phyloP scores from a whole-genome alignment of 78 protist species.

The Ministeria vibrans region DNA sequence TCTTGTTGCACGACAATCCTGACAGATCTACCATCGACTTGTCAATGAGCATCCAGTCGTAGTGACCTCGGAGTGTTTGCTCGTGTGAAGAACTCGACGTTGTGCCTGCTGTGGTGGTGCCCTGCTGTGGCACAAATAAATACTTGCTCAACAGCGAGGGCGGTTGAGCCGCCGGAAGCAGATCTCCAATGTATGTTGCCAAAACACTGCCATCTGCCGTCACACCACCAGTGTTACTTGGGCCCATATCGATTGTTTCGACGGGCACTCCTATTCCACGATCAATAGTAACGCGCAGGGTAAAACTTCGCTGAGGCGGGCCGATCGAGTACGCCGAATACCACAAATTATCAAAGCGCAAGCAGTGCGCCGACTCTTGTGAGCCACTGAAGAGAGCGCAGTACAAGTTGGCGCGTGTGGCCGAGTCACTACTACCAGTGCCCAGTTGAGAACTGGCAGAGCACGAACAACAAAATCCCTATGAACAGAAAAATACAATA shows the following conservation, averaged over 20 bases:
- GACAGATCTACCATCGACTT: neutral
- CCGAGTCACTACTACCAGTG: neutral
- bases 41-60: neutral
- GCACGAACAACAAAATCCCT: conserved; percentile 3
- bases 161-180: neutral
- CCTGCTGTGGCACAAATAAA: neutral
- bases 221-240: neutral
- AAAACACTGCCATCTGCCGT: neutral
- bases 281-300: neutral
- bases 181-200: neutral
- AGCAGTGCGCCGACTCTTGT: neutral
- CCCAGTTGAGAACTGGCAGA: neutral
- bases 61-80: too few relatives aligned
- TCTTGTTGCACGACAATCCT: neutral
- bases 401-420: neutral
- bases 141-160: neutral
- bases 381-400: neutral
- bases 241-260: neutral
- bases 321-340: neutral
- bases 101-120: neutral
- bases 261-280: neutral
- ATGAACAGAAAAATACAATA: too few relatives aligned
- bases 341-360: neutral
- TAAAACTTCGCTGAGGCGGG: neutral
- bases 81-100: neutral